phyloP scores from a whole-genome alignment of 164 flowering plant genomes.

The Brasenia schreberi region DNA sequence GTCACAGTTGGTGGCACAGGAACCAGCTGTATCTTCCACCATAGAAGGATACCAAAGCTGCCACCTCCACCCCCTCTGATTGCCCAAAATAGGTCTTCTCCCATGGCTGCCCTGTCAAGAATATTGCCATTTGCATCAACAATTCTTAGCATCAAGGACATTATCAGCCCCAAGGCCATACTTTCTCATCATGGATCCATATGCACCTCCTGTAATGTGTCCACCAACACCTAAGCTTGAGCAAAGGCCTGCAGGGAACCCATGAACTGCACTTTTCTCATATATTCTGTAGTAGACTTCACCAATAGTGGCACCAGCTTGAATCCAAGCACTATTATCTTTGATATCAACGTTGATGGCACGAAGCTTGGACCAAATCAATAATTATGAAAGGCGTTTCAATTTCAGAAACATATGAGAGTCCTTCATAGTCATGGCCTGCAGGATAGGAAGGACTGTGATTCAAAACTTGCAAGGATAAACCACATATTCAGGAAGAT shows the following conservation, averaged over 20 bases:
- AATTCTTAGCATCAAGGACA: conserved; percentile 13
- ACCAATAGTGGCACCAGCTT: conserved; percentile 22
- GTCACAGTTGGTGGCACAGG: conserved; percentile 5
- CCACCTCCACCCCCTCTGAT: conserved; percentile 8
- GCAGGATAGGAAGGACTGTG: conserved; percentile 1
- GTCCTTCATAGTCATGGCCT: conserved; percentile 30
- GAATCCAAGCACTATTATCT: conserved; percentile 15
- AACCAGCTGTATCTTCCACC: too few species aligned
- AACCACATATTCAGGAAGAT: background rate
- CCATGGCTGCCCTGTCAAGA: conserved; percentile 9
- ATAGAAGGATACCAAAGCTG: too few species aligned
- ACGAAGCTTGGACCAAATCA: too few species aligned
- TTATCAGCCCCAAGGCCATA: conserved; percentile 9
- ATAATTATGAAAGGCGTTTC: too few species aligned
- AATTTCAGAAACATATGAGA: too few species aligned
- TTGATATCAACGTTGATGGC: too few species aligned
- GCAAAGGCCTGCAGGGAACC: conserved; percentile 14
- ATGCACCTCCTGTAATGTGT: conserved; percentile 9
- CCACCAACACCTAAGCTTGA: conserved; percentile 8
- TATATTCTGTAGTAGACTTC: conserved; percentile 24
- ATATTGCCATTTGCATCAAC: conserved; percentile 14
- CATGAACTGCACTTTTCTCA: conserved; percentile 9
- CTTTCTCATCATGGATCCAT: conserved; percentile 8
- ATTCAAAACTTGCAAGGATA: background rate
- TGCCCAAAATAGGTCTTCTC: conserved; percentile 8